phyloP scores from a whole-genome alignment of 768 basidiomycete species.

The Pisolithus albus region DNA sequence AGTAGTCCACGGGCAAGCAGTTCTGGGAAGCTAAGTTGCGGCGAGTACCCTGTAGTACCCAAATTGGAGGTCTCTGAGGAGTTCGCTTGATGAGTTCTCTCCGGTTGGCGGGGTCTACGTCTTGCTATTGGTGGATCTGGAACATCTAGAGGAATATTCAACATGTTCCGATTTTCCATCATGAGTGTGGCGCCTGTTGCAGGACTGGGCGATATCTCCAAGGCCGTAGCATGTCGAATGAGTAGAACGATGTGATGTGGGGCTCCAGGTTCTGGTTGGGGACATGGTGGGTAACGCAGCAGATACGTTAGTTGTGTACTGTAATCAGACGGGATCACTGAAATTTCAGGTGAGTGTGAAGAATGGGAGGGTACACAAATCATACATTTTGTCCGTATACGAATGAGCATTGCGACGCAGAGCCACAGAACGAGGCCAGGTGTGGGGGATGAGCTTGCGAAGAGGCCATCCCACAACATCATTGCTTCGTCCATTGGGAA shows the following conservation, averaged over 20 bases:
- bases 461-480: slow-evolving; percentile 92
- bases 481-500: slow-evolving; percentile 75
- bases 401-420: slow-evolving; percentile 90
- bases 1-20: slow-evolving; percentile 64
- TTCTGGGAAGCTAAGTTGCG: slow-evolving; percentile 58
- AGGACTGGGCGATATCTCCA: slow-evolving; percentile 69
- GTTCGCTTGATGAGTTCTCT: slow-evolving; percentile 25
- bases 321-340: slow-evolving; percentile 86
- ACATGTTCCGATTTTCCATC: slow-evolving; percentile 72
- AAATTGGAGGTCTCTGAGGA: slow-evolving; percentile 13
- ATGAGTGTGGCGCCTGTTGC: slow-evolving; percentile 71
- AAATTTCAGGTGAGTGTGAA: slow-evolving; percentile 10
- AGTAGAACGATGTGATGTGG: slow-evolving; percentile 62
- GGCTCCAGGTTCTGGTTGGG: slow-evolving; percentile 28
- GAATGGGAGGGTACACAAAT: not conserved
- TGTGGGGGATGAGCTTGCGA: slow-evolving; percentile 71
- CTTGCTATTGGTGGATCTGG: slow-evolving; percentile 39
- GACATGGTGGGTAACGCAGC: slow-evolving; percentile 69
- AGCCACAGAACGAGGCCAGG: slow-evolving; percentile 78
- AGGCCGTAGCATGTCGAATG: slow-evolving; percentile 73
- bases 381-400: slow-evolving; percentile 85
- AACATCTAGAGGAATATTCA: slow-evolving; percentile 67
- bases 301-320: slow-evolving; percentile 76
- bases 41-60: slow-evolving; percentile 22
- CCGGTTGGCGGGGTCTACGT: slow-evolving; percentile 29